These are phyloP conservation scores for Gaeumannomyces tritici DNA, from an alignment of 2,329 filamentous ascomycete genomes.

Conservation along the genomic window DNA sequence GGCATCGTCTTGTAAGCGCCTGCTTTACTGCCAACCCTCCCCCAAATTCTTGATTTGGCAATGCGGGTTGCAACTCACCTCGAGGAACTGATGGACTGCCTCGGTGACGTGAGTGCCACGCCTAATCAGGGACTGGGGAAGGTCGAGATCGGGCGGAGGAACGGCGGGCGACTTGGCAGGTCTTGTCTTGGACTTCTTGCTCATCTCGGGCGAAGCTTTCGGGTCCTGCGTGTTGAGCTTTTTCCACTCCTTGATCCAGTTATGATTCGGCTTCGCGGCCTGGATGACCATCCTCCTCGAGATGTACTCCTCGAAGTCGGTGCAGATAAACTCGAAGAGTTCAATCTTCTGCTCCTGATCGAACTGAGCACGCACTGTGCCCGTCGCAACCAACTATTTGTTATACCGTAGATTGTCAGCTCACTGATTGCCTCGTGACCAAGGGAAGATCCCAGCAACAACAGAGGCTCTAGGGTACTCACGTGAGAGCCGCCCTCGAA, in stretches of 20 bases:
- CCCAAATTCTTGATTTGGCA: neutral
- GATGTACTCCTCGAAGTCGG: conserved; percentile 73
- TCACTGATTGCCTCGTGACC: conserved; percentile 16
- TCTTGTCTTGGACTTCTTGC: conserved; percentile 53
- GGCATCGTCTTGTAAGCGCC: neutral
- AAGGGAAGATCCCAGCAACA: neutral
- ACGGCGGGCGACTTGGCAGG: conserved; percentile 49
- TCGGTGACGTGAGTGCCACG: conserved; percentile 48
- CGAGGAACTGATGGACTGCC: conserved; percentile 54
- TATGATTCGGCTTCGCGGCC: conserved; percentile 50
- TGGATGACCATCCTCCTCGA: conserved; percentile 57
- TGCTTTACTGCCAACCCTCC: conserved; percentile 14
- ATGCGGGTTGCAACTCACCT: conserved; percentile 32
- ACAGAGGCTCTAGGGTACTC: conserved; percentile 22
- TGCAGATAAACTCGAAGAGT: conserved; percentile 71
- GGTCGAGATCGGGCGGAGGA: conserved; percentile 49
- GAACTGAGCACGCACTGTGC: conserved; percentile 69
- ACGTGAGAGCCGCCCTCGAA: conserved; percentile 78
- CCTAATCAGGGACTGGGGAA: conserved; percentile 50
- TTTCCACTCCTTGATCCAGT: conserved; percentile 58
- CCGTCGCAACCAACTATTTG: conserved; percentile 66
- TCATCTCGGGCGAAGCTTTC: conserved; percentile 56
- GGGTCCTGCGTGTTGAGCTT: conserved; percentile 46
- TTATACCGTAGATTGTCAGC: neutral
- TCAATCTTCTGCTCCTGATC: conserved; percentile 74